Evolutionary conservation across 1,284 basidiomycete genomes (phyloP).

Genomic region (Stygiomarasmius scandens): DNA sequence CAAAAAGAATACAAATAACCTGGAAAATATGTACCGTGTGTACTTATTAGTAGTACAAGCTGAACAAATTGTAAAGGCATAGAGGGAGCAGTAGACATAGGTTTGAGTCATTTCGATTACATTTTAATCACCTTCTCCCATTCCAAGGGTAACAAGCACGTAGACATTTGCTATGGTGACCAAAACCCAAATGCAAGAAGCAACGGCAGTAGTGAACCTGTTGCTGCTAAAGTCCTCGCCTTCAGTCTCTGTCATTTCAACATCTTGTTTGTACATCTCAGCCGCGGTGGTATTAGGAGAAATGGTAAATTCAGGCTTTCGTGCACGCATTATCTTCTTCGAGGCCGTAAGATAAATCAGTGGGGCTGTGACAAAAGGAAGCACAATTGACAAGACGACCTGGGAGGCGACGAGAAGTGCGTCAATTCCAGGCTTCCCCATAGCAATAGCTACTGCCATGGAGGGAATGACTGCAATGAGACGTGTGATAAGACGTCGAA

Average conservation of each 20-base stretch:
- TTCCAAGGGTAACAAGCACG: conserved; percentile 53
- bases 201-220: conserved; percentile 53
- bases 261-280: neutral
- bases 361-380: conserved; percentile 87
- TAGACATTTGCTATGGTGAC: conserved; percentile 73
- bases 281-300: neutral
- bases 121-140: neutral
- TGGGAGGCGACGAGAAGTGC: conserved; percentile 86
- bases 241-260: neutral
- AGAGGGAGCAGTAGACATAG: no score
- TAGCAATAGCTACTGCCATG: conserved; percentile 74
- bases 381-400: conserved; percentile 84
- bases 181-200: conserved; percentile 64
- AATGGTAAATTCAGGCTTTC: neutral
- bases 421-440: conserved; percentile 80
- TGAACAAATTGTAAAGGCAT: no score
- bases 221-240: conserved; percentile 65
- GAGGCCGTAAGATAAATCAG: conserved; percentile 78
- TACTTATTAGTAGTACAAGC: no score
- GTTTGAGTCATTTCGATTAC: no score
- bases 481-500: conserved; percentile 67
- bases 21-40: no score
- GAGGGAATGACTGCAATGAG: conserved; percentile 86
- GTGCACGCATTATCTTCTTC: conserved; percentile 60
- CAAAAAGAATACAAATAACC: no score